Base-by-base conservation (phyloP, 768 basidiomycete species). In the Macrolepiota albuminosa region DNA sequence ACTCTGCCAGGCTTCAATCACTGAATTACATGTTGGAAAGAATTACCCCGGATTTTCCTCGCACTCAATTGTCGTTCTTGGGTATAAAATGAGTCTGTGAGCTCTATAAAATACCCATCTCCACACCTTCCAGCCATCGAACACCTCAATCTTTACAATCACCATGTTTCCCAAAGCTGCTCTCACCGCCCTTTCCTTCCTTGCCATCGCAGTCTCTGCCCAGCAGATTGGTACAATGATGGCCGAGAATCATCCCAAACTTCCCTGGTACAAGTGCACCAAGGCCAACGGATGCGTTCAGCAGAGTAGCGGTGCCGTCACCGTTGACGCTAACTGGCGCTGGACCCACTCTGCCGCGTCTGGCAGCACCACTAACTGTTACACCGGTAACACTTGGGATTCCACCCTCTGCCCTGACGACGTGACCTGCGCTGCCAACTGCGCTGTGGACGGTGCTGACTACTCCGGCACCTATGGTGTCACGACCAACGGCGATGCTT, bases 351-450 rank as follows among this genome's bases (percentile, higher is more conserved):
- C 67, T 43, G 72, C 71, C 54, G 64, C 63, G 21, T 52, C 36
- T 52, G 45, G 55, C 53, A 67, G 68, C 50, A 70, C 72, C 71
- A 73, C 71, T 59, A 76, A 76, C 70, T 78, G 83, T 67, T 84
- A 84, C 75, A 83, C 78, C 61, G 83, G 83, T 39, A 83, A 84
- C 75, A 67, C 73, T 16, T 85, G 81, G 81, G 75, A 84, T 70
- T 59, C 73, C 6, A 72, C 77, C 21, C 69, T 83, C 52, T 85
- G 84, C 76, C 77, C 81, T 42, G 76, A 81, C 64, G 70, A 73
- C 26, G 67, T 66, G 3, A 80, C 79, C 55, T 84, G 83, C 68
- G 79, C 82, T 34, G 13, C 55, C n/a, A 56, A 47, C 66, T 78
- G 76, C 50, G 75, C 75, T 33, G 66, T 78, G 61, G 77, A 80